Evolutionary conservation across 805 yeast species (phyloP).

Genomic region (Scheffersomyces ergatensis): DNA sequence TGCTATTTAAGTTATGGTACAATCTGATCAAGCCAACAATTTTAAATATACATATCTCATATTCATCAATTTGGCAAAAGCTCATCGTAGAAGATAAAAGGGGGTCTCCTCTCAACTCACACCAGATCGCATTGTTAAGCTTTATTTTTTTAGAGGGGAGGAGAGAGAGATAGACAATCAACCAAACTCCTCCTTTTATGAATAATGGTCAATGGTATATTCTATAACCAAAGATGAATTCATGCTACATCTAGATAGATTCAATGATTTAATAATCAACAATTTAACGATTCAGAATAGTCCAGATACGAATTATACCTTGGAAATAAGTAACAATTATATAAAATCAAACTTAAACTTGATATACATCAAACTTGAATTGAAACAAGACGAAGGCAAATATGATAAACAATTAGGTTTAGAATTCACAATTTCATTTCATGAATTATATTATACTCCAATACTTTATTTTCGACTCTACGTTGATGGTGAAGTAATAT

Average conservation of each 20-base stretch:
- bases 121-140: no score
- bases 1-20: no score
- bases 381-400: not conserved
- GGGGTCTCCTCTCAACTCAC: no score
- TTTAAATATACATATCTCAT: no score
- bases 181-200: no score
- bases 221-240: conserved; percentile 9
- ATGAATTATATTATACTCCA: conserved; percentile 29
- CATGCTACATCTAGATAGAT: conserved; percentile 10
- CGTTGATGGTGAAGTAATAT: conserved; percentile 1
- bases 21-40: no score
- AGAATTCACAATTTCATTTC: conserved; percentile 26
- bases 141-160: no score
- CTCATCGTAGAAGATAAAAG: no score
- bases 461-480: conserved; percentile 22
- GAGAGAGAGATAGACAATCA: no score
- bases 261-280: conserved; percentile 12
- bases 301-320: not conserved
- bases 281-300: conserved; percentile 2
- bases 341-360: not conserved
- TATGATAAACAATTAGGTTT: conserved; percentile 2
- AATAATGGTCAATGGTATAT: not conserved
- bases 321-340: conserved; percentile 9
- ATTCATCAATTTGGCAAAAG: no score
- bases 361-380: not conserved